Conservation (phyloP, 108 stramenopile genomes). For the Fragilariopsis cylindrus region DNA sequence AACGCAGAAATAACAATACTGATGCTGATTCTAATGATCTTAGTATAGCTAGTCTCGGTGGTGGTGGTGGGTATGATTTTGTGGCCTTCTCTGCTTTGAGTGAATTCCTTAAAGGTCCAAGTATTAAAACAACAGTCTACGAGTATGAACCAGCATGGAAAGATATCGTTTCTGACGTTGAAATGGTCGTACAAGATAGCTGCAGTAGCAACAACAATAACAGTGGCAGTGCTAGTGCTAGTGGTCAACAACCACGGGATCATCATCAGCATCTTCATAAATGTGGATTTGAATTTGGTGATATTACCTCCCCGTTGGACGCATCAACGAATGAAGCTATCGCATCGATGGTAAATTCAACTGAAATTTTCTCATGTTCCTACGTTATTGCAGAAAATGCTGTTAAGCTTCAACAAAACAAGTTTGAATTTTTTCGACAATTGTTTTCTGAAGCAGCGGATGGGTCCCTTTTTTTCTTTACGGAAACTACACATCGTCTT, state of each 20-base stretch:
- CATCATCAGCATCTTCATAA: not conserved
- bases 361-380: slow-evolving; percentile 49
- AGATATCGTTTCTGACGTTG: slow-evolving; percentile 45
- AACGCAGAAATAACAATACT: not conserved
- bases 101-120: not conserved
- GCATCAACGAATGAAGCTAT: slow-evolving; percentile 41
- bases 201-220: slow-evolving; percentile 21
- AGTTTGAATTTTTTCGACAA: slow-evolving; percentile 62
- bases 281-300: slow-evolving; percentile 31
- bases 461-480: slow-evolving; percentile 53
- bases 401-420: slow-evolving; percentile 24
- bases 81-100: slow-evolving; percentile 33
- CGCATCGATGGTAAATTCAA: slow-evolving; percentile 16
- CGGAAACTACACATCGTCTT: slow-evolving; percentile 56
- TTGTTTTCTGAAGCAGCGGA: slow-evolving; percentile 38
- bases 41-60: slow-evolving; percentile 44
- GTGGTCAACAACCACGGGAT: slow-evolving; percentile 24
- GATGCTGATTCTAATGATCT: not conserved
- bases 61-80: slow-evolving; percentile 72
- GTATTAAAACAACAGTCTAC: slow-evolving; percentile 35
- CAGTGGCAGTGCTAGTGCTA: slow-evolving; percentile 28
- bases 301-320: slow-evolving; percentile 52
- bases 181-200: not conserved
- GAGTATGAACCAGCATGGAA: slow-evolving; percentile 73
- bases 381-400: slow-evolving; percentile 76